phyloP scores from a whole-genome alignment of 2,329 filamentous ascomycete species.

The Davidsoniella australis region DNA sequence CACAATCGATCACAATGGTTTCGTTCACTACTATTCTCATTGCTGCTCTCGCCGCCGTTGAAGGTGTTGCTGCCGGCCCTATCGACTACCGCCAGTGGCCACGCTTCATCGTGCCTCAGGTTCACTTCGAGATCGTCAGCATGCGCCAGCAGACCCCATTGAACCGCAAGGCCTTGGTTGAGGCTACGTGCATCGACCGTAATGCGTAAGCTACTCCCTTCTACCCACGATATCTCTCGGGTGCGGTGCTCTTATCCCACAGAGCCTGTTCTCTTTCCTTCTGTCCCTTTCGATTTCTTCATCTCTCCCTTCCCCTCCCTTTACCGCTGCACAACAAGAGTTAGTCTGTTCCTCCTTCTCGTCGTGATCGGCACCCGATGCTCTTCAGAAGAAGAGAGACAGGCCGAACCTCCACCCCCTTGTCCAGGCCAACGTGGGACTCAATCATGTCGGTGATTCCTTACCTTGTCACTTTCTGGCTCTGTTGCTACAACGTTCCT shows the following conservation, averaged over 20 bases:
- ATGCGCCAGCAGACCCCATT: constrained; percentile 23
- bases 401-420: too few species aligned
- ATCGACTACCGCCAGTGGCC: constrained; percentile 20
- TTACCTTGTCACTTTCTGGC: too few species aligned
- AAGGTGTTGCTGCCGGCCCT: constrained; percentile 20
- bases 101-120: constrained; percentile 23
- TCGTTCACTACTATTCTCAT: constrained; percentile 18
- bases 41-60: constrained; percentile 19
- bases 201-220: constrained; percentile 21
- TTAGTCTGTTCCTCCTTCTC: too few species aligned
- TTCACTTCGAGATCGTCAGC: constrained; percentile 28
- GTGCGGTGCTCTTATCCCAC: not conserved
- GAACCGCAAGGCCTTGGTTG: constrained; percentile 25
- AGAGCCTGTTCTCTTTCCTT: not conserved
- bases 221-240: not conserved
- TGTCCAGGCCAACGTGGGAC: too few species aligned
- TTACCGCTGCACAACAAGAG: not conserved
- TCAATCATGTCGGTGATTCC: too few species aligned
- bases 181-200: constrained; percentile 25
- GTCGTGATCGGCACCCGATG: too few species aligned
- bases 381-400: too few species aligned
- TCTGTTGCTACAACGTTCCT: too few species aligned
- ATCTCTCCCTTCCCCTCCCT: not conserved
- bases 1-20: constrained; percentile 18
- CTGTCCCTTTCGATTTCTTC: not conserved